Evolutionary conservation across 2,329 filamentous ascomycete genomes (phyloP).

Genomic region (Alternaria consortialis): DNA sequence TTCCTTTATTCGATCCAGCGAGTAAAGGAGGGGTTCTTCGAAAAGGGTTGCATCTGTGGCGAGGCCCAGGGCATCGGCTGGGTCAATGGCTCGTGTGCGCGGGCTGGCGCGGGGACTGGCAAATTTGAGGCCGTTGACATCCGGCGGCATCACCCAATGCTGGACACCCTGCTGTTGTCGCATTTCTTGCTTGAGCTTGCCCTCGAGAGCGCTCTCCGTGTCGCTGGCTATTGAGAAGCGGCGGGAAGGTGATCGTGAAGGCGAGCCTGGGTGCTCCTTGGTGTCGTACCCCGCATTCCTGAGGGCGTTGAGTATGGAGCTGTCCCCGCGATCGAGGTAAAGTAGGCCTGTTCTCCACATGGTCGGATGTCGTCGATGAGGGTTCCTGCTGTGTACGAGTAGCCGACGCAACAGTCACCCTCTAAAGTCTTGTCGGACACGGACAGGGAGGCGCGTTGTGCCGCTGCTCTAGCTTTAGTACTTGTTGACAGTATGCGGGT

Average conservation of each 20-base stretch:
- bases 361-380: constrained; percentile 28
- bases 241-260: constrained; percentile 22
- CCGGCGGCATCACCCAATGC: constrained; percentile 22
- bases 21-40: constrained; percentile 29
- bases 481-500: constrained; percentile 20
- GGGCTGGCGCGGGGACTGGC: constrained; percentile 21
- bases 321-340: constrained; percentile 35
- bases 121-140: constrained; percentile 27
- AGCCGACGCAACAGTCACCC: constrained; percentile 24
- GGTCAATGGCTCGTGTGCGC: constrained; percentile 16
- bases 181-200: constrained; percentile 20
- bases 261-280: constrained; percentile 23
- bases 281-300: constrained; percentile 31
- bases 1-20: constrained; percentile 28
- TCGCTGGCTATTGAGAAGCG: constrained; percentile 28
- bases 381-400: constrained; percentile 22
- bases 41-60: constrained; percentile 30
- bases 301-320: constrained; percentile 32
- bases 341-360: constrained; percentile 35
- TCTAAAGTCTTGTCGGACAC: constrained; percentile 23
- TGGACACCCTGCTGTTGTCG: constrained; percentile 17
- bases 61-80: constrained; percentile 24
- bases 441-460: constrained; percentile 23
- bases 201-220: constrained; percentile 21
- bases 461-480: constrained; percentile 25